A percentile compares a stretch with the other conserved stretches of the same genome.
These are phyloP conservation scores for Ogataea haglerorum DNA, from an alignment of 805 yeast genomes.

Conservation along the genomic window DNA sequence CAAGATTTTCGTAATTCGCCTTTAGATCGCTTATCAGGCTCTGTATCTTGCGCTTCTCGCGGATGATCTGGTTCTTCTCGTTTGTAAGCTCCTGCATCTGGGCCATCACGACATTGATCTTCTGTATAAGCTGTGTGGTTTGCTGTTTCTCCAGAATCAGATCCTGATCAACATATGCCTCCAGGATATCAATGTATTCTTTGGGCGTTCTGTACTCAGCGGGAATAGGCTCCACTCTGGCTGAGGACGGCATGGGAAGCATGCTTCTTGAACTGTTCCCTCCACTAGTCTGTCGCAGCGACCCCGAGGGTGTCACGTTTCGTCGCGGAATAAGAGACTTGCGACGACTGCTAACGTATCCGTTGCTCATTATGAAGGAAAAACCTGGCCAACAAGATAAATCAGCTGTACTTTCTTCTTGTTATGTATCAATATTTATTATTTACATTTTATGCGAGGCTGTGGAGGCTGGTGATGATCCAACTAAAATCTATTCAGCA, in stretches of 20 bases:
- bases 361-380: not conserved
- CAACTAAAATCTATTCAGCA: conserved; percentile 2
- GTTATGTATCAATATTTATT: conserved; percentile 7
- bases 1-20: conserved; percentile 18
- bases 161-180: conserved; percentile 25
- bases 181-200: conserved; percentile 22
- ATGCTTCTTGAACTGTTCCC: conserved; percentile 5
- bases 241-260: conserved; percentile 10
- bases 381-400: not conserved
- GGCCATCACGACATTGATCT: conserved; percentile 13
- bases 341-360: not conserved
- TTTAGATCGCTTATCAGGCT: conserved; percentile 15
- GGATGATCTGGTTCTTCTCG: conserved; percentile 20
- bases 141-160: conserved; percentile 24
- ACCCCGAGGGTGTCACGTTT: conserved; percentile 5
- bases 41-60: conserved; percentile 20
- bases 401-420: not conserved
- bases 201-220: conserved; percentile 13
- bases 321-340: conserved; percentile 14
- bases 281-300: conserved; percentile 2
- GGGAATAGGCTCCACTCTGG: not conserved
- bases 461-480: not conserved
- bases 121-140: conserved; percentile 15
- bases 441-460: conserved; percentile 7
- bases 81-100: conserved; percentile 20